Conservation (phyloP, 805 yeast genomes). For the Suhomyces sp. region DNA sequence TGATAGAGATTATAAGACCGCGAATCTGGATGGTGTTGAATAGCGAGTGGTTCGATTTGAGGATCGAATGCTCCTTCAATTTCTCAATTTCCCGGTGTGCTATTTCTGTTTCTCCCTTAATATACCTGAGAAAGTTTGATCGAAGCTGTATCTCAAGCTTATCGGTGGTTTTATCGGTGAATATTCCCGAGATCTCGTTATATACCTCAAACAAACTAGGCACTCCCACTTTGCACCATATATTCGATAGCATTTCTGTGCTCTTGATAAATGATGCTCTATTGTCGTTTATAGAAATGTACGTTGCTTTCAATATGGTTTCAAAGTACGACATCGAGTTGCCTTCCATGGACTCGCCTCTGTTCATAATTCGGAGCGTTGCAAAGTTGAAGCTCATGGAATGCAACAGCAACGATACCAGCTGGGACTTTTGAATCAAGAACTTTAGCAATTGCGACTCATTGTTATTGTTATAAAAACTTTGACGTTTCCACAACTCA, state of each 20-base stretch:
- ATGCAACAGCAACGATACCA: constrained; percentile 46
- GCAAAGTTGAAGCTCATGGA: constrained; percentile 69
- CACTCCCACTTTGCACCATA: constrained; percentile 55
- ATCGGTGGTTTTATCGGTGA: constrained; percentile 37
- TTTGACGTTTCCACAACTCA: constrained; percentile 42
- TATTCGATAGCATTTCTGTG: constrained; percentile 43
- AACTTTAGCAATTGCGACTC: constrained; percentile 67
- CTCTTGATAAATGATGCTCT: constrained; percentile 42
- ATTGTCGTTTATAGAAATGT: constrained; percentile 51
- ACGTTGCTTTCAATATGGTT: constrained; percentile 55
- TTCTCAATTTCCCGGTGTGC: constrained; percentile 37
- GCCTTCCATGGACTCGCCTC: constrained; percentile 45
- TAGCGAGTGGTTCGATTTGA: constrained; percentile 34
- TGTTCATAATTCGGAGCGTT: constrained; percentile 51
- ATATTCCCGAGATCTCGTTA: constrained; percentile 44
- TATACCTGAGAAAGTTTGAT: constrained; percentile 31
- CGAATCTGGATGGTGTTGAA: constrained; percentile 41
- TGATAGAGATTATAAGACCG: constrained; percentile 37
- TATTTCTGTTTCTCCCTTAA: constrained; percentile 39
- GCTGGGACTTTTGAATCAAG: constrained; percentile 51
- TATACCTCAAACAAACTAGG: constrained; percentile 46
- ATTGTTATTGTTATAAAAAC: constrained; percentile 47
- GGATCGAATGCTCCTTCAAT: constrained; percentile 18
- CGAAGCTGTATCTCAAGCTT: constrained; percentile 39
- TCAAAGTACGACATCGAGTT: constrained; percentile 38